A percentile compares a stretch with the other conserved stretches of the same genome.
These are phyloP conservation scores for Salix suchowensis DNA, from an alignment of 345 rosid species.

Conservation along the genomic window DNA sequence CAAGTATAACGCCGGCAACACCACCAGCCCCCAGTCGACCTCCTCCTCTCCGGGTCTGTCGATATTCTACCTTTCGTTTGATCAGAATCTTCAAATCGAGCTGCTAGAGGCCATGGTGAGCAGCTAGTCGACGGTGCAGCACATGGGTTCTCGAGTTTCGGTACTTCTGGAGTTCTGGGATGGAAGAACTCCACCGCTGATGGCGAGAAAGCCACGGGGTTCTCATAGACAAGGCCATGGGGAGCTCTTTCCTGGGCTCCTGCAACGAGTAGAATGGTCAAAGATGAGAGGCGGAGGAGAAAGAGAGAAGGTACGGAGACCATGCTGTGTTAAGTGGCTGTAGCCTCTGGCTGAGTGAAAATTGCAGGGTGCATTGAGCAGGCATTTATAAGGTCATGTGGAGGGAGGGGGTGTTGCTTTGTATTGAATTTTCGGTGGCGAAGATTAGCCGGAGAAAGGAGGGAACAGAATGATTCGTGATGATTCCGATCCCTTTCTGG, in stretches of 20 bases:
- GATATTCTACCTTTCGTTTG: conserved; percentile 23
- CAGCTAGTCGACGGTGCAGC: conserved; percentile 26
- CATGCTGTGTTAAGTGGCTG: conserved; percentile 22
- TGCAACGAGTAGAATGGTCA: conserved; percentile 31
- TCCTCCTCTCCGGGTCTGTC: conserved; percentile 21
- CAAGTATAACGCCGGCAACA: conserved; percentile 41
- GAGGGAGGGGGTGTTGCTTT: conserved; percentile 50
- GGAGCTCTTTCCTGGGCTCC: conserved; percentile 77
- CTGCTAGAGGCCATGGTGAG: conserved; percentile 66
- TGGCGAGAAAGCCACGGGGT: conserved; percentile 70
- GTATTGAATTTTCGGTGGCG: conserved; percentile 32
- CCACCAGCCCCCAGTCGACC: conserved; percentile 35
- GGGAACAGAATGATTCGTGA: conserved; percentile 52
- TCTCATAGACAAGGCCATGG: conserved; percentile 69
- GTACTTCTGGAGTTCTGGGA: conserved; percentile 44
- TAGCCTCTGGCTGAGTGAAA: conserved; percentile 11
- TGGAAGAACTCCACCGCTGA: conserved; percentile 83
- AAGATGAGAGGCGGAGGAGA: conserved; percentile 23
- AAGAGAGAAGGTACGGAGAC: conserved; percentile 24
- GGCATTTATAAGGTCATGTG: conserved; percentile 47
- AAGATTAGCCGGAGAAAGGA: conserved; percentile 21
- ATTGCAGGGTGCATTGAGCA: conserved; percentile 21
- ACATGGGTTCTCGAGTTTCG: conserved; percentile 25
- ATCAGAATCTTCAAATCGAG: conserved; percentile 34
- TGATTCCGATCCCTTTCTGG: conserved; percentile 20